Base-by-base conservation (phyloP, 2,329 filamentous ascomycete species). In the Fusarium equiseti region DNA sequence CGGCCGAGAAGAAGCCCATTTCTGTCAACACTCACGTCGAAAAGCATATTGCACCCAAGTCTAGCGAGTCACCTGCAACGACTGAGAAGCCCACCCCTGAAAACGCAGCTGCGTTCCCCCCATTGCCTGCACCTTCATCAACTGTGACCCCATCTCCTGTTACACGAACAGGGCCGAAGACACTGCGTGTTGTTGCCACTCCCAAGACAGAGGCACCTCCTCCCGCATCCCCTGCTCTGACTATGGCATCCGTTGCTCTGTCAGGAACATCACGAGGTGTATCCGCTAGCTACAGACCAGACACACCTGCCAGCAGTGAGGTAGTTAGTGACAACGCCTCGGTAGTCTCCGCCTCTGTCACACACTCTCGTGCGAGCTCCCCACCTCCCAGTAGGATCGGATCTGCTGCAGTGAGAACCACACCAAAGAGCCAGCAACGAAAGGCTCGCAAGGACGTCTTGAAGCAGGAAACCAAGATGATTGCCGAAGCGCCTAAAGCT, bases 401-500 rank as follows among this genome's bases (percentile, higher is more conserved):
- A 7, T 89, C 89, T 49, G 91, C 91, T 7, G 89, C 91, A 16
- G 84, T 92, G 5, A 86, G 91, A 64, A 83, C 84, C 24, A 92
- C 91, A 48, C 94, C 92, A 11, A 95, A 94, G 82, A 94, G 90
- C 74, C 91, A 93, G 77, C 88, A 92, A 77, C 91, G 92, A 77
- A 95, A 95, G 79, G 89, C 92, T 75, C 88, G 90, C 68, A 91
- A 90, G 77, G 90, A 91, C 68, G 87, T 86, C 20, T 83, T 88
- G 63, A 91, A 90, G 75, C 89, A 90, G 74, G 90, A 92, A 59
- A 86, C 85, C 5, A 85, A 84, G 20, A 78, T 85, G 35, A 85
- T 90, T 64, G 81, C 80, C 5, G 87, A 88, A 66, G 73, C 81
- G 1, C 75, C 87, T 68, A 84, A 85, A 51, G 75, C 81, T 16